Evolutionary conservation across 2,329 filamentous ascomycete genomes (phyloP).

Genomic region (Fusarium armeniacum): DNA sequence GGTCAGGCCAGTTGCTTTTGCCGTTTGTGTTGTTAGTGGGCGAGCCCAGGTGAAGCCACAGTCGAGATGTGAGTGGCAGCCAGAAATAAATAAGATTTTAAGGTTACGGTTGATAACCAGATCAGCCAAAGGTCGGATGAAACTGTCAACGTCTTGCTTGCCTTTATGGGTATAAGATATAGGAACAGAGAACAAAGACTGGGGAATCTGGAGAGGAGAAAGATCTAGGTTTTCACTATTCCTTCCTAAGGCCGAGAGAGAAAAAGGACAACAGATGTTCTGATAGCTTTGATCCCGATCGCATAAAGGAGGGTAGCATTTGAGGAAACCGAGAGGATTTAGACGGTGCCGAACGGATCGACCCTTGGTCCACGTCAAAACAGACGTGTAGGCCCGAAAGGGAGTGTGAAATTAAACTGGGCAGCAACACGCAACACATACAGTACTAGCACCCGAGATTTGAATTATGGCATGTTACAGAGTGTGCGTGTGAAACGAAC

Average conservation of each 20-base stretch:
- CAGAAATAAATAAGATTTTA: constrained; percentile 44
- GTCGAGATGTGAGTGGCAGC: constrained; percentile 40
- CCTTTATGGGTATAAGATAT: constrained; percentile 13
- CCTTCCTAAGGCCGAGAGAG: constrained; percentile 32
- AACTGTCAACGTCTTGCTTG: constrained; percentile 37
- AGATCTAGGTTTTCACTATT: constrained; percentile 16
- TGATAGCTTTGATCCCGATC: constrained; percentile 21
- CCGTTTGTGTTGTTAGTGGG: constrained; percentile 16
- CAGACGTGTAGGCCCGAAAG: constrained; percentile 33
- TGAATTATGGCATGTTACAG: constrained; percentile 29
- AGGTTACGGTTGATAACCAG: constrained; percentile 37
- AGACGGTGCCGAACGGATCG: constrained; percentile 47
- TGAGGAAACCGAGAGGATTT: constrained; percentile 24
- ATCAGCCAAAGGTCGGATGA: constrained; percentile 31
- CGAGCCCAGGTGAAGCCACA: constrained; percentile 40
- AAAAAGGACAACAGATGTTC: constrained; percentile 4
- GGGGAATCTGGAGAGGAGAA: constrained; percentile 2
- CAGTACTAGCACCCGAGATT: constrained; percentile 29
- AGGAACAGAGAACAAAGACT: constrained; percentile 2
- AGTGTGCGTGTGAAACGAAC: constrained; percentile 8
- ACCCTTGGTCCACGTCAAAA: constrained; percentile 50
- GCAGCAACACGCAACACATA: constrained; percentile 26
- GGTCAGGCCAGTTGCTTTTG: constrained; percentile 14
- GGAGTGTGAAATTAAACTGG: constrained; percentile 40
- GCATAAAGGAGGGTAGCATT: constrained; percentile 22